phyloP scores from a whole-genome alignment of 306 rosid species.

The Medicago lupulina region DNA sequence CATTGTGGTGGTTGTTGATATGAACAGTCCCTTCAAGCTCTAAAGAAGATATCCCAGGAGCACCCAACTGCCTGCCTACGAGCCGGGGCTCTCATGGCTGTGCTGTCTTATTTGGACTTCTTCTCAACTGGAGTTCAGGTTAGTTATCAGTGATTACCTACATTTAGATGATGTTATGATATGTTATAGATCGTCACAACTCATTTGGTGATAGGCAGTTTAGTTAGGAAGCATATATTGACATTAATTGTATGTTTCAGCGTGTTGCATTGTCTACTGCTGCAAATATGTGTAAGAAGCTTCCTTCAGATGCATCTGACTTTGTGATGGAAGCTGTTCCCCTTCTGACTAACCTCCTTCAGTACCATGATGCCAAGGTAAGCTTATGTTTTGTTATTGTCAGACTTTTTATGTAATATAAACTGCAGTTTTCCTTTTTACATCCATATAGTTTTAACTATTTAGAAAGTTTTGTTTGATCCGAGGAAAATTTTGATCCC shows the following conservation, averaged over 20 bases:
- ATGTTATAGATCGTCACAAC: slow-evolving; percentile 1
- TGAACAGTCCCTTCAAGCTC: slow-evolving; percentile 96
- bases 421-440: neutral
- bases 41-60: slow-evolving; percentile 97
- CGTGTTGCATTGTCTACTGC: slow-evolving; percentile 99
- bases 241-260: slow-evolving; percentile 50
- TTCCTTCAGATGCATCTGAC: slow-evolving; percentile 99
- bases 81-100: slow-evolving; percentile 99
- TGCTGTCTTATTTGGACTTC: slow-evolving; percentile 93
- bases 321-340: slow-evolving; percentile 99
- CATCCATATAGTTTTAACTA: neutral
- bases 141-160: slow-evolving; percentile 19
- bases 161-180: neutral
- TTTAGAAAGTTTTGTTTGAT: neutral
- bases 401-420: neutral
- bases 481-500: neutral
- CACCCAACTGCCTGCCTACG: slow-evolving; percentile 98
- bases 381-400: slow-evolving; percentile 15
- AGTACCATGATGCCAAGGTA: slow-evolving; percentile 96
- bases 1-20: slow-evolving; percentile 44
- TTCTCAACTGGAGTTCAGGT: slow-evolving; percentile 99
- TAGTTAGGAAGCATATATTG: slow-evolving; percentile 14
- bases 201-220: slow-evolving; percentile 6
- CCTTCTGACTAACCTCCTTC: slow-evolving; percentile 91
- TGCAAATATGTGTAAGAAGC: slow-evolving; percentile 99